phyloP scores from a whole-genome alignment of 2,329 filamentous ascomycete genomes.

The Monilinia fructicola region DNA sequence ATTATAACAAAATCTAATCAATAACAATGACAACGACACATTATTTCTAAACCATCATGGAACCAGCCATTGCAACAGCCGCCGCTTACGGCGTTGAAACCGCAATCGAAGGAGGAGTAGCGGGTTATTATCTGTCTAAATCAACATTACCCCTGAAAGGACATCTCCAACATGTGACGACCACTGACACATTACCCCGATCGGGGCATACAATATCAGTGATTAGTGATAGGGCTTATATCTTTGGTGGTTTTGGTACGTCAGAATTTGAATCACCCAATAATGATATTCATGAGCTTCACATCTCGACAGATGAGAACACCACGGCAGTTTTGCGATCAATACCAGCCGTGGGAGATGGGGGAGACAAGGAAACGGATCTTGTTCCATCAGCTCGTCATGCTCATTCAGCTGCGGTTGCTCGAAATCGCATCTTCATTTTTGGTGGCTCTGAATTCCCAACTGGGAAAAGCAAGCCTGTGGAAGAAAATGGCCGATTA shows the following conservation, averaged over 20 bases:
- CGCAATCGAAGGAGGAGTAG: slow-evolving; percentile 9
- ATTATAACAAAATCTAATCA: too few species aligned
- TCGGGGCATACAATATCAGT: slow-evolving; percentile 16
- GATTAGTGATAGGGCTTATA: slow-evolving; percentile 18
- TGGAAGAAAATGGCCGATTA: slow-evolving; percentile 17
- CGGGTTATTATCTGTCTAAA: slow-evolving; percentile 16
- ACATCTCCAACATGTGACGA: slow-evolving; percentile 14
- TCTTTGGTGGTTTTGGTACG: slow-evolving; percentile 13
- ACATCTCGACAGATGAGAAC: slow-evolving; percentile 13
- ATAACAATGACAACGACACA: too few species aligned
- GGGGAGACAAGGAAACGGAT: background rate
- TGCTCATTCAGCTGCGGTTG: slow-evolving; percentile 7
- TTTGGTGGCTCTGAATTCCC: slow-evolving; percentile 9
- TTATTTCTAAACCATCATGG: slow-evolving; percentile 17
- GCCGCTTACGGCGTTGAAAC: slow-evolving; percentile 14
- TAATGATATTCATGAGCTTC: slow-evolving; percentile 19
- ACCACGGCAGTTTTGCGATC: slow-evolving; percentile 14
- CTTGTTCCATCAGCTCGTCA: background rate
- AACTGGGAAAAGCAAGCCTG: background rate
- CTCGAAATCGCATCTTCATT: slow-evolving; percentile 10
- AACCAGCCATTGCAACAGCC: background rate
- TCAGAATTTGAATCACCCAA: background rate
- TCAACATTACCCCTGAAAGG: slow-evolving; percentile 10
- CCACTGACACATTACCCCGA: background rate
- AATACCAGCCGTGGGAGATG: slow-evolving; percentile 6